Evolutionary conservation across 441 rosid species (phyloP), one percentile per base, ranked within the genome.

Genomic region (Arabidopsis hybrid): DNA sequence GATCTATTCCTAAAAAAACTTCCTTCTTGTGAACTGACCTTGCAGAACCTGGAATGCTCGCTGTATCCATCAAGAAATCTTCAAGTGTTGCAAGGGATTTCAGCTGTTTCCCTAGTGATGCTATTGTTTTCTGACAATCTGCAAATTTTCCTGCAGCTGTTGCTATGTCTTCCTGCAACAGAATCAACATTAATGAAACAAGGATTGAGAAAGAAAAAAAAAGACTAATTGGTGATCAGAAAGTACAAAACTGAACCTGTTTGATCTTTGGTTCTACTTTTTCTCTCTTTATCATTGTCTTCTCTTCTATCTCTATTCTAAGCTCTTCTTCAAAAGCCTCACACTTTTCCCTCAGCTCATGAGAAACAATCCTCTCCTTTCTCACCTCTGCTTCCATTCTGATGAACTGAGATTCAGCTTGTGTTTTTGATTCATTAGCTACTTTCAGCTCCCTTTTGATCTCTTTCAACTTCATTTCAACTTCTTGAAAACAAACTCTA

Each of bases 101-200:
- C 60, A 93, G 79, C 77, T 91, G 96, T 81, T 87, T 84, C 67
- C 95, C 92, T 8, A 93, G 83, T 32, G 97, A 90, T 32, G 88
- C 88, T 73, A 93, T 93, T 40, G 96, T 93, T 71, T 87, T 87
- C 85, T 91, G 98, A 85, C 98, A 93, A 35, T 89, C 95, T 0
- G 89, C 89, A 13, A 91, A 91, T 71, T 86, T 90, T 66, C 91
- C 97, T 3, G 92, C 84, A 18, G 97, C 98, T 56, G 79, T 78
- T 16, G 63, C 87, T 67, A 93, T 59, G 78, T 90, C 93, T 86
- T 93, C 95, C 97, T 90, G 83, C 68, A 55, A 55, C 31, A 17
- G 17, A 45, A 43, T 77, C 71, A 40, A 32, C 14, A 9, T 59
- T 39, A 47, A 18, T 57, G 38, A 38, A 58, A 7, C 29, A 39